Evolutionary conservation across 164 flowering plant species (phyloP).

Genomic region (Magnolia changhungtana): DNA sequence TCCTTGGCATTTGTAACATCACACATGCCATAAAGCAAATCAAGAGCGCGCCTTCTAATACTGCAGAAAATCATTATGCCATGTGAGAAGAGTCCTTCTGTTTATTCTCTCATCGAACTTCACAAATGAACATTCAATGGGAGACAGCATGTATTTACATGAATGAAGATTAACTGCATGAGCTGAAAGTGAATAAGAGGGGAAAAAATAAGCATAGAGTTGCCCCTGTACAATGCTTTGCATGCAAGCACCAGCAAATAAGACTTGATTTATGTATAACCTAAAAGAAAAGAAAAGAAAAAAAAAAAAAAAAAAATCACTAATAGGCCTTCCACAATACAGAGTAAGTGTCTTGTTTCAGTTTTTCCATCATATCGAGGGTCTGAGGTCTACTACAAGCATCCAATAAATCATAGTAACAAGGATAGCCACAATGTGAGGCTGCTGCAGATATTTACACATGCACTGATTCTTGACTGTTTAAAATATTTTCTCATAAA

Average conservation of each 20-base stretch:
- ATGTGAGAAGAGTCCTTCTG: background rate
- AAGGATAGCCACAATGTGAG: too few relatives aligned
- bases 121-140: background rate
- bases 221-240: background rate
- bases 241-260: background rate
- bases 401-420: too few relatives aligned
- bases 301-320: background rate
- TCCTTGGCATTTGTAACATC: constrained; percentile 99
- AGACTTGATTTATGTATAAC: background rate
- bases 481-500: too few relatives aligned
- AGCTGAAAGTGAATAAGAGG: background rate
- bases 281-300: too few relatives aligned
- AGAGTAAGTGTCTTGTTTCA: too few relatives aligned
- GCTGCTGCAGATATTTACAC: too few relatives aligned
- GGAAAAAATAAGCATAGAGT: background rate
- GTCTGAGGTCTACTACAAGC: background rate
- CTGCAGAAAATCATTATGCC: constrained; percentile 34
- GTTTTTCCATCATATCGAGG: background rate
- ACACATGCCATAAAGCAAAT: constrained; percentile 98
- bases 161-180: background rate
- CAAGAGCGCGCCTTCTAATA: constrained; percentile 96
- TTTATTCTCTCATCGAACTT: background rate
- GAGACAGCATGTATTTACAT: background rate
- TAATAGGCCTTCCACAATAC: background rate
- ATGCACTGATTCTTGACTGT: too few relatives aligned